These are phyloP conservation scores for Cordyceps farinosa DNA, from an alignment of 2,329 filamentous ascomycete genomes.

Conservation along the genomic window DNA sequence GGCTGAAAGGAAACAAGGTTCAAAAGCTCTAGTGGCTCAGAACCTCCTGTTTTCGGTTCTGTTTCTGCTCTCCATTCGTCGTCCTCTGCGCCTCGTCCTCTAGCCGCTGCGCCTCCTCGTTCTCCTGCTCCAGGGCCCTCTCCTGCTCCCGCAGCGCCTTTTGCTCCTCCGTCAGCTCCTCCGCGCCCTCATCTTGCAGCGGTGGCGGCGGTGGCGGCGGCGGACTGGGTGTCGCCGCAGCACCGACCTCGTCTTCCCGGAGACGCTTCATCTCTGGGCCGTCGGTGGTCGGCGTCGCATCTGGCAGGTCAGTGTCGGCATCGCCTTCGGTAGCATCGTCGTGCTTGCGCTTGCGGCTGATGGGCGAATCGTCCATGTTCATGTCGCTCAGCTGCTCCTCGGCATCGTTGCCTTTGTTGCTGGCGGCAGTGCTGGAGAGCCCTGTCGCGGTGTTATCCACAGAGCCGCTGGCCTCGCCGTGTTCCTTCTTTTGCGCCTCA, in stretches of 20 bases:
- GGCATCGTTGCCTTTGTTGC: conserved; percentile 27
- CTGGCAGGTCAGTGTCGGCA: conserved; percentile 32
- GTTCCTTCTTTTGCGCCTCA: conserved; percentile 62
- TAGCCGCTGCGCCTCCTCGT: conserved; percentile 52
- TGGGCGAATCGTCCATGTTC: conserved; percentile 44
- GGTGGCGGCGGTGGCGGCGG: conserved; percentile 50
- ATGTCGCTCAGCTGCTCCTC: conserved; percentile 36
- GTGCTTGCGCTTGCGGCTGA: conserved; percentile 64
- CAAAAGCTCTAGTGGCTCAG: conserved; percentile 20
- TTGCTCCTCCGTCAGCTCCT: conserved; percentile 39
- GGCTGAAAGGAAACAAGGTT: neutral
- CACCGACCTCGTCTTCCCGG: conserved; percentile 42
- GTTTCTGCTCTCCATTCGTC: conserved; percentile 13
- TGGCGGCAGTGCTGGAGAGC: conserved; percentile 29
- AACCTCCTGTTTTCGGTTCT: conserved; percentile 24
- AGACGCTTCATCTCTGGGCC: conserved; percentile 53
- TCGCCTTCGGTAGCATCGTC: conserved; percentile 39
- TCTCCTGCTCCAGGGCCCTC: conserved; percentile 48
- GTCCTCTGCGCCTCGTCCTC: conserved; percentile 40
- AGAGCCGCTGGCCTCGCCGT: conserved; percentile 40
- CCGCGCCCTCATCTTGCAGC: conserved; percentile 36
- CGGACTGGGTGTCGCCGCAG: conserved; percentile 34
- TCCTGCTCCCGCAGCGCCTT: conserved; percentile 47
- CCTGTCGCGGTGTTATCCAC: conserved; percentile 45
- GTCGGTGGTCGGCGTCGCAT: conserved; percentile 50